A percentile compares a stretch with the other conserved stretches of the same genome.
phyloP scores from a whole-genome alignment of 148 eudicot genomes.

The Amaranthus hypochondriacus region DNA sequence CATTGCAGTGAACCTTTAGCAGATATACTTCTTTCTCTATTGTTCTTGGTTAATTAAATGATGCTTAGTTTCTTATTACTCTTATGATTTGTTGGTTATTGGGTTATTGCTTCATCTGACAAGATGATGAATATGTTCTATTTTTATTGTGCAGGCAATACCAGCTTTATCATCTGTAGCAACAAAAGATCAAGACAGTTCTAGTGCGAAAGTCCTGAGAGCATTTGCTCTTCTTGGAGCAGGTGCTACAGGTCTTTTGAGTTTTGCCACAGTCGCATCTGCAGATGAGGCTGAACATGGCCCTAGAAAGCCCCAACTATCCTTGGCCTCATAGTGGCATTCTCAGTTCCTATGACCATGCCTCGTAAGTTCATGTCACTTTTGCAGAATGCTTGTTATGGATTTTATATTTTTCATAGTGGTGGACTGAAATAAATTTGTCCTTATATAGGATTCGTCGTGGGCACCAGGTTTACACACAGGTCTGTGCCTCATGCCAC shows the following conservation, averaged over 20 bases:
- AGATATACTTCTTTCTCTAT: not conserved
- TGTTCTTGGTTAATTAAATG: not conserved
- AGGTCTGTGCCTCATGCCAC: conserved; percentile 91
- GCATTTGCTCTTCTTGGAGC: conserved; percentile 70
- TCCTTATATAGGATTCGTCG: conserved; percentile 59
- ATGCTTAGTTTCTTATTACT: not conserved
- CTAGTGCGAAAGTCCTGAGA: conserved; percentile 45
- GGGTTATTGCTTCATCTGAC: not conserved
- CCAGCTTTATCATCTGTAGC: conserved; percentile 59
- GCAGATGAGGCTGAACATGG: conserved; percentile 98
- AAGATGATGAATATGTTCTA: not conserved
- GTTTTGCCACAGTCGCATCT: conserved; percentile 57
- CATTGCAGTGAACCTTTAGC: not conserved
- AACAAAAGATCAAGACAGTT: conserved; percentile 50
- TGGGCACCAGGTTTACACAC: conserved; percentile 85
- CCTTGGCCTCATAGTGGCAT: conserved; percentile 98
- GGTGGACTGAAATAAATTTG: not conserved
- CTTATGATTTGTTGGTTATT: not conserved
- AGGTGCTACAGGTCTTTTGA: conserved; percentile 59
- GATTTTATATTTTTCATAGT: not conserved
- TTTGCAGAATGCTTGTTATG: not conserved
- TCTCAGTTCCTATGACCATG: conserved; percentile 91
- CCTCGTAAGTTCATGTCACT: conserved; percentile 59
- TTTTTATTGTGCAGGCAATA: conserved; percentile 43
- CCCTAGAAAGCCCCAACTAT: conserved; percentile 51